A percentile compares a stretch with the other conserved stretches of the same genome.
These are phyloP conservation scores for Nicotiana benthamiana DNA, from an alignment of 257 asterid genomes.

Conservation along the genomic window DNA sequence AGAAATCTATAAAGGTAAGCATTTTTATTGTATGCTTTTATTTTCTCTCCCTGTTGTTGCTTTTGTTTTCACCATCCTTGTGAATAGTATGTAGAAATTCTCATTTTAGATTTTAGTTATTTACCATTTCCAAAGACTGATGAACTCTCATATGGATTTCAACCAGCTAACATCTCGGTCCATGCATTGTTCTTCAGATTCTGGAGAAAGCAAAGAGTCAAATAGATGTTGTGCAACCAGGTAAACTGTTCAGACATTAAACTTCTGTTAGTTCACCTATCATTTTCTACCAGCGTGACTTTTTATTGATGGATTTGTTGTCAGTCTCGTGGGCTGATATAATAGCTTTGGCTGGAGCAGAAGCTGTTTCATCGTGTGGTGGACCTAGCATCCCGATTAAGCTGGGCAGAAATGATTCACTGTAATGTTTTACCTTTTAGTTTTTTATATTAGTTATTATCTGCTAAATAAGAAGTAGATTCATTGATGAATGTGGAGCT, in stretches of 20 bases:
- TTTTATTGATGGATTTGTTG: conserved; percentile 15
- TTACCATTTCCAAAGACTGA: conserved; percentile 16
- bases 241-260: conserved; percentile 20
- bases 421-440: conserved; percentile 22
- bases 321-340: conserved; percentile 89
- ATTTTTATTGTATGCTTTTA: no score
- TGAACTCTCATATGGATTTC: conserved; percentile 20
- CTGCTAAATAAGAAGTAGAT: not conserved
- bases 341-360: conserved; percentile 90
- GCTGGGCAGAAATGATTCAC: conserved; percentile 73
- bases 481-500: not conserved
- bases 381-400: conserved; percentile 71
- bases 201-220: conserved; percentile 62
- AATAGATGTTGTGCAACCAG: conserved; percentile 53
- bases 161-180: conserved; percentile 35
- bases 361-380: conserved; percentile 78
- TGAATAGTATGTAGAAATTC: not conserved
- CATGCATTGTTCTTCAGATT: conserved; percentile 53
- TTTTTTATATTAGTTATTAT: not conserved
- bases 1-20: conserved; percentile 70
- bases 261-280: not conserved
- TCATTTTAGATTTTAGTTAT: conserved; percentile 14
- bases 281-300: not conserved
- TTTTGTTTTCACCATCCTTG: not conserved
- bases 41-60: no score